Evolutionary conservation across 352 stramenopile species (phyloP).

Genomic region (Globisporangium okanoganense): DNA sequence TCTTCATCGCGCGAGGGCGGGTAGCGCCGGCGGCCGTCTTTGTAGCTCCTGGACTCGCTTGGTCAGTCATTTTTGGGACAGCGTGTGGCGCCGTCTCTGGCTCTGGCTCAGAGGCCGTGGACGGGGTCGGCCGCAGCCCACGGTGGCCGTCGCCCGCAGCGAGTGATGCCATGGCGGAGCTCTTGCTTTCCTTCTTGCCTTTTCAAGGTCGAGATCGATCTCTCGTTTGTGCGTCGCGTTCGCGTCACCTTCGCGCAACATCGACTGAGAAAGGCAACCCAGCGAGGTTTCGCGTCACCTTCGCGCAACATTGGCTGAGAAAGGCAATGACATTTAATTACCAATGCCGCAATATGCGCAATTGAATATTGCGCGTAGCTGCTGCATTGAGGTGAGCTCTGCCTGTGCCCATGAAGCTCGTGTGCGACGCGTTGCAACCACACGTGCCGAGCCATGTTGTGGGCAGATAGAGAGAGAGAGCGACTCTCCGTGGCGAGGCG

Average conservation of each 20-base stretch:
- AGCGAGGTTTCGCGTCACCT: conserved; percentile 2
- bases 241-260: conserved; percentile 4
- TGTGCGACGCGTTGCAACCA: not conserved
- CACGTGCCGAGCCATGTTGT: not conserved
- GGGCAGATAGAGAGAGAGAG: not conserved
- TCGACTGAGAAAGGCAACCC: conserved; percentile 6
- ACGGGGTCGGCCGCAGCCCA: not conserved
- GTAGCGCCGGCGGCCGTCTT: not conserved
- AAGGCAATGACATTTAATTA: no score
- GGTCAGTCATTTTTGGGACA: not conserved
- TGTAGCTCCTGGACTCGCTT: not conserved
- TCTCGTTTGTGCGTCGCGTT: not conserved
- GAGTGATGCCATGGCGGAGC: not conserved
- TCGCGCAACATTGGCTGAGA: not conserved
- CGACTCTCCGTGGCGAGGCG: not conserved
- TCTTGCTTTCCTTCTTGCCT: not conserved
- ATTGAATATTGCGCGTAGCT: no score
- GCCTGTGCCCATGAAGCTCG: not conserved
- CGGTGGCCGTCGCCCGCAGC: not conserved
- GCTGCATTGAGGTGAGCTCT: no score
- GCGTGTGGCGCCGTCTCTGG: not conserved
- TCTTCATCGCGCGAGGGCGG: conserved; percentile 11
- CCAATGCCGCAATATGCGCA: no score
- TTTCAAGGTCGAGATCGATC: not conserved
- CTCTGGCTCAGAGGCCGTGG: not conserved